Percentiles rank a stretch among this genome's conserved stretches.
These are phyloP conservation scores for Flaveria floridana DNA, from an alignment of 140 eudicot species.

Conservation along the genomic window DNA sequence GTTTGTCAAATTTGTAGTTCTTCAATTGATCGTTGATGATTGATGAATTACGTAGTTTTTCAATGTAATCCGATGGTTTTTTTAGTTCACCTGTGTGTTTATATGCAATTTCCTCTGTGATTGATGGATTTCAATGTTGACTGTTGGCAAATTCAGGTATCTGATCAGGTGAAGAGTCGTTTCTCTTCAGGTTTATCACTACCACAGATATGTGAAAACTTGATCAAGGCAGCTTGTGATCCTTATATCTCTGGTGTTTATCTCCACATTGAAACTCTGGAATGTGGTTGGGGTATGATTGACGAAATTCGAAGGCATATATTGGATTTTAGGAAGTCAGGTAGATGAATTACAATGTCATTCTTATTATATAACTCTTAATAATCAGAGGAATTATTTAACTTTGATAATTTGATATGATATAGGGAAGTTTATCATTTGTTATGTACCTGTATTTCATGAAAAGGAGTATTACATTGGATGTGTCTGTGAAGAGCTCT, in stretches of 20 bases:
- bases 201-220: constrained; percentile 90
- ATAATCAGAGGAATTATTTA: no score
- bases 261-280: constrained; percentile 78
- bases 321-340: constrained; percentile 86
- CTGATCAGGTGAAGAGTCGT: constrained; percentile 82
- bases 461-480: constrained; percentile 97
- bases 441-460: constrained; percentile 71
- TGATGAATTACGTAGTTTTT: neutral
- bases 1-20: neutral
- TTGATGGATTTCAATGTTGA: neutral
- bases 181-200: constrained; percentile 82
- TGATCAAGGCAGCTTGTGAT: constrained; percentile 91
- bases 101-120: neutral
- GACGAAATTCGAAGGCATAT: constrained; percentile 91
- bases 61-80: no score
- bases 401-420: constrained; percentile 7
- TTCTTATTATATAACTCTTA: no score
- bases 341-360: constrained; percentile 24
- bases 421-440: constrained; percentile 81
- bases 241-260: constrained; percentile 87
- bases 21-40: neutral
- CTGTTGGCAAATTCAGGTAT: constrained; percentile 52
- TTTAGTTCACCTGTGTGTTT: no score
- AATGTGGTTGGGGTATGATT: constrained; percentile 90
- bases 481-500: constrained; percentile 90